Conservation (phyloP, 164 flowering plant species). For the Macadamia tetraphylla region DNA sequence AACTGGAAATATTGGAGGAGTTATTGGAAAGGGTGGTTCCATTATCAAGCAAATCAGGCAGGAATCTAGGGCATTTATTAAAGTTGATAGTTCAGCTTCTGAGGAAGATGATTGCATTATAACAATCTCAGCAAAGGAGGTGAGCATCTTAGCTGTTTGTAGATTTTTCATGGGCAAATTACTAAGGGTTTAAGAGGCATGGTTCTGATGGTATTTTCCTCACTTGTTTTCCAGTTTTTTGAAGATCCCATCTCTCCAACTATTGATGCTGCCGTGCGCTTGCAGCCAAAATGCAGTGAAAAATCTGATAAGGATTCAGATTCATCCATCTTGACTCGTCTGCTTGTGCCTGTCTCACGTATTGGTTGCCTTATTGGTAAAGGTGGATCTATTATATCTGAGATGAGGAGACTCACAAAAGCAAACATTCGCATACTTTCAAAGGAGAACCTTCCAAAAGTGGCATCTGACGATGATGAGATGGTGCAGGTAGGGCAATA, state of each 20-base stretch:
- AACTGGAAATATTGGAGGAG: conserved; percentile 75
- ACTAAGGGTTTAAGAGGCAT: background rate
- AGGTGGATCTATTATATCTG: conserved; percentile 85
- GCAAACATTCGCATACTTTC: conserved; percentile 91
- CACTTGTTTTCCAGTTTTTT: conserved; percentile 35
- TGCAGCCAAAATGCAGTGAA: conserved; percentile 92
- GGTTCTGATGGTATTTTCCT: background rate
- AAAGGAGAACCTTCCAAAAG: conserved; percentile 80
- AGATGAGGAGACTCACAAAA: conserved; percentile 78
- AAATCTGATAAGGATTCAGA: conserved; percentile 78
- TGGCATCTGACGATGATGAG: conserved; percentile 91
- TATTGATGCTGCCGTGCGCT: conserved; percentile 78
- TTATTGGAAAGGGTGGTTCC: conserved; percentile 85
- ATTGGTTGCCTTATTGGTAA: conserved; percentile 96
- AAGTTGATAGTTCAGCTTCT: conserved; percentile 74
- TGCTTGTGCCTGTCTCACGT: conserved; percentile 82
- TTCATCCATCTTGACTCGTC: conserved; percentile 59
- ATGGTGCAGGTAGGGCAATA: conserved; percentile 79
- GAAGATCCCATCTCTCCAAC: conserved; percentile 56
- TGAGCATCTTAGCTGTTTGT: conserved; percentile 8
- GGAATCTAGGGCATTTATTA: conserved; percentile 75
- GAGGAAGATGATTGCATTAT: conserved; percentile 84
- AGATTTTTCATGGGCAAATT: background rate
- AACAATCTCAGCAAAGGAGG: conserved; percentile 79
- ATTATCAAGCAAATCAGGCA: conserved; percentile 90